phyloP scores from a whole-genome alignment of 2,329 filamentous ascomycete species.

The Aureobasidium vineae region DNA sequence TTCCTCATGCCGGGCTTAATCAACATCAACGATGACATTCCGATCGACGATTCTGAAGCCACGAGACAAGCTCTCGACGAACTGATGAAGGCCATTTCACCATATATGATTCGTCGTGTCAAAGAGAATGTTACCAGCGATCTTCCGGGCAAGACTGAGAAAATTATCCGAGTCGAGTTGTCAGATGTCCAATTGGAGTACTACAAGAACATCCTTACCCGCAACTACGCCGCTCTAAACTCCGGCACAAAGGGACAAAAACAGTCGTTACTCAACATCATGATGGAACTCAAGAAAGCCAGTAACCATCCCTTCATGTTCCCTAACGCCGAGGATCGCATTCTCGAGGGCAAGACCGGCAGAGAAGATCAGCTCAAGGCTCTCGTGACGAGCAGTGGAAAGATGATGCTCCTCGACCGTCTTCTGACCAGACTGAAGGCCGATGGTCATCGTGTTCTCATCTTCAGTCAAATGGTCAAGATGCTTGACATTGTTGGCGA shows the following conservation, averaged over 20 bases:
- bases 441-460: constrained; percentile 91
- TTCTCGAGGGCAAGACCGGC: constrained; percentile 67
- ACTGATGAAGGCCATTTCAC: constrained; percentile 81
- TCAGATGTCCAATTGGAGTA: constrained; percentile 96
- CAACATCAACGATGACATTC: constrained; percentile 86
- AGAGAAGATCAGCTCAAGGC: constrained; percentile 90
- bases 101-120: constrained; percentile 91
- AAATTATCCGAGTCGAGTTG: constrained; percentile 96
- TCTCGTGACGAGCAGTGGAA: constrained; percentile 94
- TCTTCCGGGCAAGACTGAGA: constrained; percentile 93
- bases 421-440: constrained; percentile 90
- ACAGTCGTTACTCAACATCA: constrained; percentile 93
- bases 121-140: constrained; percentile 98
- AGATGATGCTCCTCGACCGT: constrained; percentile 98
- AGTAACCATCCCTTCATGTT: constrained; percentile 99
- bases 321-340: constrained; percentile 84
- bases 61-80: constrained; percentile 85
- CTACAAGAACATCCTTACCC: constrained; percentile 97
- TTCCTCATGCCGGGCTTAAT: constrained; percentile 96
- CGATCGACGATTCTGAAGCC: constrained; percentile 68
- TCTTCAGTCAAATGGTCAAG: constrained; percentile 99
- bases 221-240: constrained; percentile 92
- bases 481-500: constrained; percentile 97
- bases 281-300: constrained; percentile 99
- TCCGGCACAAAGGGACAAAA: constrained; percentile 88